A percentile compares a stretch with the other conserved stretches of the same genome.
Conservation (phyloP, 768 basidiomycete species). For the Tremella fuciformis region DNA sequence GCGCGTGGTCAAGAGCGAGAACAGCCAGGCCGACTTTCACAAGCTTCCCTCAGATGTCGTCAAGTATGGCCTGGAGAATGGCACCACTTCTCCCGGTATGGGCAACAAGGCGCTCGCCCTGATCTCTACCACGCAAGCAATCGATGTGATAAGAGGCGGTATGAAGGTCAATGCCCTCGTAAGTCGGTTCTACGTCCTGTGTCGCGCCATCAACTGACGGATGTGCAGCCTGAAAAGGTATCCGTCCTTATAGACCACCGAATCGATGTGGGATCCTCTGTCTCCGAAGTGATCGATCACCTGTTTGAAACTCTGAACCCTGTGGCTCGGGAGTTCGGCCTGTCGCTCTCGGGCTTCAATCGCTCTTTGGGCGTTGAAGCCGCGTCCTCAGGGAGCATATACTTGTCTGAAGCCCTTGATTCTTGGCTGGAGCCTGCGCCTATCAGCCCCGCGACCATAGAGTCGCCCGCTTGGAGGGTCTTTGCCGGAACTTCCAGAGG, state of each 20-base stretch:
- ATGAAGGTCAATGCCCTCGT: conserved; percentile 68
- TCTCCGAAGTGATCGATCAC: conserved; percentile 22
- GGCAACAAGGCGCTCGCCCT: conserved; percentile 13
- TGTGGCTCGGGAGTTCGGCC: no score
- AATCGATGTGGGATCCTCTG: conserved; percentile 37
- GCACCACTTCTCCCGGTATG: no score
- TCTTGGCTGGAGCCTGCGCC: conserved; percentile 43
- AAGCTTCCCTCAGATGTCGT: conserved; percentile 17
- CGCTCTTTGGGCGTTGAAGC: no score
- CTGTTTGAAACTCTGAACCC: no score
- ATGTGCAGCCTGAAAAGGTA: conserved; percentile 37
- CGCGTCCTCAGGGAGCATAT: no score
- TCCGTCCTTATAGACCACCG: conserved; percentile 47
- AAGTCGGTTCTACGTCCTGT: conserved; percentile 47
- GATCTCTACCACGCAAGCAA: conserved; percentile 62
- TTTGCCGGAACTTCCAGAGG: conserved; percentile 40
- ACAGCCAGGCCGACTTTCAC: conserved; percentile 18
- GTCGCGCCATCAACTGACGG: conserved; percentile 9
- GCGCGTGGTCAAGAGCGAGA: conserved; percentile 10
- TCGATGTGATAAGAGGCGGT: conserved; percentile 59
- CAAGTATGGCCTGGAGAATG: conserved; percentile 7
- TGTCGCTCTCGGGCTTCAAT: not conserved
- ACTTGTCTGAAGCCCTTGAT: no score
- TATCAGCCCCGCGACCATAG: conserved; percentile 26
- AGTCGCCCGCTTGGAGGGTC: conserved; percentile 34